Conservation (phyloP, 2,329 filamentous ascomycete genomes). For the Domatiomyces globalis region DNA sequence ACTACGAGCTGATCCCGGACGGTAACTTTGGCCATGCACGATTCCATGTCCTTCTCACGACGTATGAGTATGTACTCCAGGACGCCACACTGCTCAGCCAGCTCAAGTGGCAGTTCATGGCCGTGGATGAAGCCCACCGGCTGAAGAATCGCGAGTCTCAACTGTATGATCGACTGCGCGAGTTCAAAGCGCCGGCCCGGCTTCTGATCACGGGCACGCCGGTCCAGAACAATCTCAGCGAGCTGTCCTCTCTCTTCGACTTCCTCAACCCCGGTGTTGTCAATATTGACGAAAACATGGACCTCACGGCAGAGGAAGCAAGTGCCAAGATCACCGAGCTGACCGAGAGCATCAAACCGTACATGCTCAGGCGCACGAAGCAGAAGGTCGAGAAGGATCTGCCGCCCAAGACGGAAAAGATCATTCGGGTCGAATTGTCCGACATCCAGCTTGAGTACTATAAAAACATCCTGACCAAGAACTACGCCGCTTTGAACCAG, state of each 20-base stretch:
- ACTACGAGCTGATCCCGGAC: conserved; percentile 77
- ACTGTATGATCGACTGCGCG: conserved; percentile 69
- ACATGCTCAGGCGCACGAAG: conserved; percentile 89
- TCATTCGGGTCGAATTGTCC: conserved; percentile 91
- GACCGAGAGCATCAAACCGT: conserved; percentile 76
- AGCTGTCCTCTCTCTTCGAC: conserved; percentile 82
- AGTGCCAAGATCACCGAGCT: conserved; percentile 77
- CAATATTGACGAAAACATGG: conserved; percentile 79
- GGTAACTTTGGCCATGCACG: conserved; percentile 79
- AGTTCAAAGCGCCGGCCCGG: conserved; percentile 76
- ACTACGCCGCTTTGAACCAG: conserved; percentile 87
- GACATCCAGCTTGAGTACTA: conserved; percentile 97
- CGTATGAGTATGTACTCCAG: conserved; percentile 86
- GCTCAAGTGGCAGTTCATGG: conserved; percentile 95
- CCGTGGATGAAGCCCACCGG: conserved; percentile 91
- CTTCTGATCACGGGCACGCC: conserved; percentile 93
- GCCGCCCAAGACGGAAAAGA: conserved; percentile 95
- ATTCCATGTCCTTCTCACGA: conserved; percentile 95
- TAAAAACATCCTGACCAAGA: conserved; percentile 94
- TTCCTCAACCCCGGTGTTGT: conserved; percentile 95
- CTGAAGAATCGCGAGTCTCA: conserved; percentile 94
- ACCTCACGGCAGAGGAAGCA: conserved; percentile 65
- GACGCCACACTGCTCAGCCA: conserved; percentile 73
- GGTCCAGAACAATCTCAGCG: conserved; percentile 90
- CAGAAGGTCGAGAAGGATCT: conserved; percentile 94